A percentile compares a stretch with the other conserved stretches of the same genome.
Conservation (phyloP, 352 stramenopile species). For the Pythium sukuiense region DNA sequence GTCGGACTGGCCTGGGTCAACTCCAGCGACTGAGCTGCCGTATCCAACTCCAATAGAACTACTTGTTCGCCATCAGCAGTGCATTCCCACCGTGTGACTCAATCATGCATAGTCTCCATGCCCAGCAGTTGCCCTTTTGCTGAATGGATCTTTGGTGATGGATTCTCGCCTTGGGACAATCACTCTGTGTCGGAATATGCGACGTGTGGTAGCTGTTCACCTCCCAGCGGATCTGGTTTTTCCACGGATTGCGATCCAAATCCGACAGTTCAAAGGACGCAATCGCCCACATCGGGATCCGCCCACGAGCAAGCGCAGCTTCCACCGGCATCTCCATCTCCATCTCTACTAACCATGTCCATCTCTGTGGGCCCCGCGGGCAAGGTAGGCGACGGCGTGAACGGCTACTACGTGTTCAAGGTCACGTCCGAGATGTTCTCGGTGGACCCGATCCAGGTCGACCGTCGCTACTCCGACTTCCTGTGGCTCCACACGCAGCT, state of each 20-base stretch:
- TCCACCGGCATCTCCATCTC: background rate
- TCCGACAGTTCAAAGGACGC: background rate
- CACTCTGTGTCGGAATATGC: slow-evolving; percentile 6
- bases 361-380: slow-evolving; percentile 71
- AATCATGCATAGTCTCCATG: slow-evolving; percentile 4
- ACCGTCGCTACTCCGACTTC: slow-evolving; percentile 86
- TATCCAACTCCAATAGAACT: background rate
- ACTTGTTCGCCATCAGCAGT: background rate
- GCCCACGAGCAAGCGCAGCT: background rate
- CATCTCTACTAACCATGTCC: slow-evolving; percentile 18
- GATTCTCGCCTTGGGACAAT: background rate
- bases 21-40: slow-evolving; percentile 10
- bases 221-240: slow-evolving; percentile 11
- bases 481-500: slow-evolving; percentile 78
- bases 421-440: slow-evolving; percentile 58
- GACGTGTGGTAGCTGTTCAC: slow-evolving; percentile 2
- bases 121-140: background rate
- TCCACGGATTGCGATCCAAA: slow-evolving; percentile 15
- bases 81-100: background rate
- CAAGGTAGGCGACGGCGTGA: slow-evolving; percentile 84
- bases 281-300: background rate
- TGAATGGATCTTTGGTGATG: background rate
- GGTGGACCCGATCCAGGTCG: slow-evolving; percentile 44
- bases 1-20: slow-evolving; percentile 52
- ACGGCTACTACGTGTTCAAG: slow-evolving; percentile 82